phyloP scores from a whole-genome alignment of 768 basidiomycete genomes.

The Auriscalpium orientale region DNA sequence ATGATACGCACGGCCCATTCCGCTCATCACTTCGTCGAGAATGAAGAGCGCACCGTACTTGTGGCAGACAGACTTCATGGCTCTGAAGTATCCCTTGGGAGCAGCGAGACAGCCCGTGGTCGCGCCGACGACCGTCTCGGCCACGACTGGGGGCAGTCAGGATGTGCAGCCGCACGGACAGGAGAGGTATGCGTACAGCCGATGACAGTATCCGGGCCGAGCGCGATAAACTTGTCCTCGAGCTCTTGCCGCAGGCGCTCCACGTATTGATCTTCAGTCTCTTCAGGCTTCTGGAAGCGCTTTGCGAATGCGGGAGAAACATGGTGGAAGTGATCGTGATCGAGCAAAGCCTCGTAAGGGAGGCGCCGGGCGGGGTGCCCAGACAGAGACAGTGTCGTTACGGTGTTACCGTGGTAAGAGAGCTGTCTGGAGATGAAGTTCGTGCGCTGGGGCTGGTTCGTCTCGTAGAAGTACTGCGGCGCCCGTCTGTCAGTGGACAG shows the following conservation, averaged over 20 bases:
- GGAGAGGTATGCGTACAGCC: conserved; percentile 47
- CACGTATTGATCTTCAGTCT: conserved; percentile 76
- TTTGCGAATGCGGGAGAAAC: conserved; percentile 84
- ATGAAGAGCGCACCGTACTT: conserved; percentile 71
- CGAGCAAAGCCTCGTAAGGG: conserved; percentile 60
- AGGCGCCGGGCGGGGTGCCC: conserved; percentile 60
- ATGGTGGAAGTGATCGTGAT: conserved; percentile 66
- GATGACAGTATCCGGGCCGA: conserved; percentile 78
- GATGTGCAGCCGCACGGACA: neutral
- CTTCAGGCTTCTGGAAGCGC: conserved; percentile 62
- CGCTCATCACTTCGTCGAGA: conserved; percentile 88
- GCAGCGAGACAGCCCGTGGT: conserved; percentile 70
- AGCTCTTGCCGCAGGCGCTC: conserved; percentile 71
- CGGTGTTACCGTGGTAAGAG: conserved; percentile 82
- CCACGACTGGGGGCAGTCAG: conserved; percentile 47
- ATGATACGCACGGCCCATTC: conserved; percentile 69
- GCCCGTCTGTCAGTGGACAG: neutral
- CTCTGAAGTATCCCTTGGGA: conserved; percentile 80
- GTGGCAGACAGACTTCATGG: conserved; percentile 76
- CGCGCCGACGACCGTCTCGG: conserved; percentile 84
- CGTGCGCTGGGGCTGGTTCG: conserved; percentile 56
- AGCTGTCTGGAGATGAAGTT: conserved; percentile 76
- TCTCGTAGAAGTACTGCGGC: conserved; percentile 61
- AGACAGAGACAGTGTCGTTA: conserved; percentile 61
- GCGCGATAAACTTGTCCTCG: conserved; percentile 75